Percentiles rank a stretch among this genome's conserved stretches.
phyloP scores from a whole-genome alignment of 352 stramenopile genomes.

The Globisporangium nagaii region DNA sequence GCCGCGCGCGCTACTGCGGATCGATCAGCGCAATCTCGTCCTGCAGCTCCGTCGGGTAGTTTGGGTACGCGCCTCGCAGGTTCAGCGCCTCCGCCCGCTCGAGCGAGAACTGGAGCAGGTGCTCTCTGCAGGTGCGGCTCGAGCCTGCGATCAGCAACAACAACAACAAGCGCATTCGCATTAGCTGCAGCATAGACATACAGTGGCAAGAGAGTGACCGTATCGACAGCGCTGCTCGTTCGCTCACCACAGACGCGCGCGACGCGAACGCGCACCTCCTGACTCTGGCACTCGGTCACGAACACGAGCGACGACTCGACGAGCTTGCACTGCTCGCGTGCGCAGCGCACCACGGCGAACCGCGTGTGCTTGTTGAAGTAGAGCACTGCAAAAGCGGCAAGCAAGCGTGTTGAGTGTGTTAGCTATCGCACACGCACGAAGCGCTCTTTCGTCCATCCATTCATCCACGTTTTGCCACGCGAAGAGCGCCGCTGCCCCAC shows the following conservation, averaged over 20 bases:
- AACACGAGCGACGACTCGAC: conserved; percentile 74
- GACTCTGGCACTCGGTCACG: conserved; percentile 48
- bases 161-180: background rate
- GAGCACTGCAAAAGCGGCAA: conserved; percentile 28
- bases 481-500: conserved; percentile 23
- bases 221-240: too few relatives aligned
- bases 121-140: conserved; percentile 39
- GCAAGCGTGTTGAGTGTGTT: background rate
- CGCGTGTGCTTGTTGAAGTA: conserved; percentile 56
- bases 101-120: conserved; percentile 46
- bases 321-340: conserved; percentile 63
- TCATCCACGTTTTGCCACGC: too few relatives aligned
- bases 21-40: conserved; percentile 52
- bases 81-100: conserved; percentile 41
- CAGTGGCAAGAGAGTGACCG: too few relatives aligned
- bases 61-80: conserved; percentile 25
- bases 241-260: conserved; percentile 63
- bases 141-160: conserved; percentile 27
- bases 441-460: background rate
- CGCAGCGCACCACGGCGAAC: conserved; percentile 55
- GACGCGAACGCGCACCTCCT: conserved; percentile 62
- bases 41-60: conserved; percentile 37
- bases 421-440: background rate
- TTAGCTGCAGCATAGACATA: background rate
- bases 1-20: too few relatives aligned